Evolutionary conservation across 208 protist species (phyloP), one percentile per base, ranked within the genome.

Genomic region (Leishmania turanica): DNA sequence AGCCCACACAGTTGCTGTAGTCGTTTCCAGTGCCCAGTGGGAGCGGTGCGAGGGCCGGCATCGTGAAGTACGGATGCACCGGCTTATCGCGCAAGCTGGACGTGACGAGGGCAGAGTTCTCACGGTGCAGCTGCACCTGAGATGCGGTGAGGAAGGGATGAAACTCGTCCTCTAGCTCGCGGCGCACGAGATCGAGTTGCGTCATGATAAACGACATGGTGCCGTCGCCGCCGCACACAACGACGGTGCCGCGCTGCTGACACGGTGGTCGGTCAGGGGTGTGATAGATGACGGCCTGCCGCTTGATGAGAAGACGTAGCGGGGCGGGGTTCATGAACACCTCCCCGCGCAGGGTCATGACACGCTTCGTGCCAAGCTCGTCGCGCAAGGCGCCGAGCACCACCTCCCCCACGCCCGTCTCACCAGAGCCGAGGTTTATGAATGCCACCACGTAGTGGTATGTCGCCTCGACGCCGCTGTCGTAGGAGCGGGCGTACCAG

Each of bases 21-120:
- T 97, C 94, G 84, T 97, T 97, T 47, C 94, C 94, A 1, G 94
- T 97, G 24, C 94, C 94, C 37, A 96, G 85, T 19, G 94, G 89
- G 45, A 97, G 78, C 45, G 90, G 87, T 6, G 90, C 92, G 13
- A 97, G 71, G 34, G 94, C 94, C 15, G 94, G 94, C n/a, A 95
- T 65, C 27, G 79, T 88, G 79, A 88, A 92, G 79, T 81, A 87
- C 9, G 60, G 53, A 54, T 80, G 72, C 13, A 21, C 45, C 27
- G 17, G 31, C 40, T 66, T 71, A 17, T 58, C 65, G 5, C 42
- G 11, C 3, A 66, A 21, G 24, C 76, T 62, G 49, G 69, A 78
- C 3, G 71, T 34, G 60, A 37, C 27, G 15, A 27, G 45, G 42
- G 13, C 24, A 6, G 54, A 54, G 34, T 19, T 45, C 0, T 78